Evolutionary conservation across 805 yeast genomes (phyloP).

Genomic region (Candida pini): DNA sequence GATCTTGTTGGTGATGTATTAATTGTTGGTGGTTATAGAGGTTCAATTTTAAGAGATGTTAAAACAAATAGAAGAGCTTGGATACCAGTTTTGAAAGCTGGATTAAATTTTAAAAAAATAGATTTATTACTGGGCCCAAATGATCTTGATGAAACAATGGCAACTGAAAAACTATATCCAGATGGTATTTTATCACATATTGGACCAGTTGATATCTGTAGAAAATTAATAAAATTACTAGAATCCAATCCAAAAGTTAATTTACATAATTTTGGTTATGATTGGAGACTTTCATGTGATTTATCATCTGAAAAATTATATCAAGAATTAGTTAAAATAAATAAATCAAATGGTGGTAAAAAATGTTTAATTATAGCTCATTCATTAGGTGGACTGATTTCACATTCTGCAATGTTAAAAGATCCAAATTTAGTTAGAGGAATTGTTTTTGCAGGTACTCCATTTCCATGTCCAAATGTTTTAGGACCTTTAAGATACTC

Average conservation of each 20-base stretch:
- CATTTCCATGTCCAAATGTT: conserved; percentile 78
- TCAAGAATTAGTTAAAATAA: conserved; percentile 40
- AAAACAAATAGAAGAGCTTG: conserved; percentile 64
- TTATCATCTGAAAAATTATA: conserved; percentile 47
- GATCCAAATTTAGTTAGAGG: conserved; percentile 69
- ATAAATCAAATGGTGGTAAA: conserved; percentile 39
- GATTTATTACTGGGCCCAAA: conserved; percentile 69
- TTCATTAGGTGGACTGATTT: conserved; percentile 90
- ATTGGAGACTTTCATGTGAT: conserved; percentile 79
- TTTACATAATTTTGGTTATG: conserved; percentile 81
- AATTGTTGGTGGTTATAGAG: conserved; percentile 84
- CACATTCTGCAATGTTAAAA: conserved; percentile 71
- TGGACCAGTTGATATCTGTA: conserved; percentile 82
- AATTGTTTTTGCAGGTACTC: conserved; percentile 75
- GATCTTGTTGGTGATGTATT: conserved; percentile 73
- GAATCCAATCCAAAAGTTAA: conserved; percentile 49
- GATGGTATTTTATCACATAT: conserved; percentile 76
- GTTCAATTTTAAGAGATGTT: conserved; percentile 66
- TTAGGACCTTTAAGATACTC: conserved; percentile 82
- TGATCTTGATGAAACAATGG: conserved; percentile 60
- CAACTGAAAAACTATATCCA: conserved; percentile 51
- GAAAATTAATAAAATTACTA: conserved; percentile 51
- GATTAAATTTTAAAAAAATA: conserved; percentile 65
- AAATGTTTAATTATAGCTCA: conserved; percentile 77
- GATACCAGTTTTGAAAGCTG: conserved; percentile 80